Percentiles rank a stretch among this genome's conserved stretches.
phyloP scores from a whole-genome alignment of 2,329 filamentous ascomycete genomes.

The Trichoderma sp. region DNA sequence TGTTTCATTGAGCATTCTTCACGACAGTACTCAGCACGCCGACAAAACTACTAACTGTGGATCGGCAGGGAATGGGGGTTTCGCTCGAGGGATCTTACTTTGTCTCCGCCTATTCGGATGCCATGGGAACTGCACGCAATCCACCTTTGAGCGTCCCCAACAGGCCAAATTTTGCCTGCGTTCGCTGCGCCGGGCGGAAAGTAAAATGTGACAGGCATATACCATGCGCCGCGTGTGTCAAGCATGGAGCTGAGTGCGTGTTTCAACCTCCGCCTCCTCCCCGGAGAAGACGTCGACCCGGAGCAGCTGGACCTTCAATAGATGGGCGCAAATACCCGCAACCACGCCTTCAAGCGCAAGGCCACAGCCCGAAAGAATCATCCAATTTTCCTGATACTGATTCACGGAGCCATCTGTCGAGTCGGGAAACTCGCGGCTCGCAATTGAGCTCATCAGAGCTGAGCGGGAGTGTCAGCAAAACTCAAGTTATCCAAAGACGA shows the following conservation, averaged over 20 bases:
- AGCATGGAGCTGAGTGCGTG: not conserved
- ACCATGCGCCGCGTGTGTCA: conserved; percentile 5
- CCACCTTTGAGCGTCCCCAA: not conserved
- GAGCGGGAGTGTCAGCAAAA: conserved; percentile 2
- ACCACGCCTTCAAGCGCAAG: not conserved
- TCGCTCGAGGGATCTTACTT: not conserved
- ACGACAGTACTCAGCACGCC: not conserved
- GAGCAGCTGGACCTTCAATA: not conserved
- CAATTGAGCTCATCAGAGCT: not conserved
- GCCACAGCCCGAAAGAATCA: not conserved
- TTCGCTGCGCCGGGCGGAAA: not conserved
- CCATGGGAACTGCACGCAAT: not conserved
- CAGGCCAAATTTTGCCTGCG: not conserved
- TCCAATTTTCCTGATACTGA: not conserved
- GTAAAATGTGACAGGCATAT: not conserved
- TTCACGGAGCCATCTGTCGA: not conserved
- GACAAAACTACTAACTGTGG: not conserved
- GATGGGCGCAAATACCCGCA: not conserved
- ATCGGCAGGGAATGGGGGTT: not conserved
- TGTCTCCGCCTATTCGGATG: not conserved
- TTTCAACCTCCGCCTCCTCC: conserved; percentile 1
- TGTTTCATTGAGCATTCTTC: not conserved
- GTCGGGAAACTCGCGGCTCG: not conserved
- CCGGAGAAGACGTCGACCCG: not conserved
- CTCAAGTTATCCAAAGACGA: conserved; percentile 5